A percentile compares a stretch with the other conserved stretches of the same genome.
These are phyloP conservation scores for Euphorbia tirucalli DNA, from an alignment of 345 rosid species.

Conservation along the genomic window DNA sequence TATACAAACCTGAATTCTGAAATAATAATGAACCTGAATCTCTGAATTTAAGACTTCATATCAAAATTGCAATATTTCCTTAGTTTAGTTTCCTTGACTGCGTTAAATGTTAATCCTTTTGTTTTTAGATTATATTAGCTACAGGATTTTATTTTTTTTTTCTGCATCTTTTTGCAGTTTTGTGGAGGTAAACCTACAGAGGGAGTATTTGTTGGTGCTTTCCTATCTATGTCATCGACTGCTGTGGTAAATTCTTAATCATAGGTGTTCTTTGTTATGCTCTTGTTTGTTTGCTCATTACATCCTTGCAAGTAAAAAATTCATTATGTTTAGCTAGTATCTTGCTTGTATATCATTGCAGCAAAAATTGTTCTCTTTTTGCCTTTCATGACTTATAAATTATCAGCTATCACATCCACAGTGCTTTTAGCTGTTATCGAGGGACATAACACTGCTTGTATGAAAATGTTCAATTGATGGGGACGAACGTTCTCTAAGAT, in stretches of 20 bases:
- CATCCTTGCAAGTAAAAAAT: background rate
- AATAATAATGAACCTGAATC: background rate
- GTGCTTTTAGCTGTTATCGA: background rate
- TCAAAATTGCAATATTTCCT: background rate
- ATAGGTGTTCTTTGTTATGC: background rate
- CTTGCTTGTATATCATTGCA: background rate
- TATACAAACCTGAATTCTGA: background rate
- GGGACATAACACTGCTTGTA: too few species aligned
- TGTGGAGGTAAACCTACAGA: constrained; percentile 89
- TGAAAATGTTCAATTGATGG: too few species aligned
- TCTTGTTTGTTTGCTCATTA: background rate
- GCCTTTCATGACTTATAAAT: background rate
- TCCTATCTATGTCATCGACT: constrained; percentile 93
- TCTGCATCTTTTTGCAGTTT: constrained; percentile 52
- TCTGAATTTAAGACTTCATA: background rate
- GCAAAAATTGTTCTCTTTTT: background rate
- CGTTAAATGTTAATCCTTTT: background rate
- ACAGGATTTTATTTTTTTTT: constrained; percentile 6
- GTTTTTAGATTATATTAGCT: background rate
- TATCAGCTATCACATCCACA: background rate
- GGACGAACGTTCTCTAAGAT: background rate
- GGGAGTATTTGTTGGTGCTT: constrained; percentile 87
- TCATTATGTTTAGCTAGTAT: background rate
- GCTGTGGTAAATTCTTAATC: constrained; percentile 62
- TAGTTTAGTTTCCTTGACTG: background rate